Percentiles rank a stretch among this genome's conserved stretches.
Conservation (phyloP, 768 basidiomycete species). For the Exidia glandulosa region DNA sequence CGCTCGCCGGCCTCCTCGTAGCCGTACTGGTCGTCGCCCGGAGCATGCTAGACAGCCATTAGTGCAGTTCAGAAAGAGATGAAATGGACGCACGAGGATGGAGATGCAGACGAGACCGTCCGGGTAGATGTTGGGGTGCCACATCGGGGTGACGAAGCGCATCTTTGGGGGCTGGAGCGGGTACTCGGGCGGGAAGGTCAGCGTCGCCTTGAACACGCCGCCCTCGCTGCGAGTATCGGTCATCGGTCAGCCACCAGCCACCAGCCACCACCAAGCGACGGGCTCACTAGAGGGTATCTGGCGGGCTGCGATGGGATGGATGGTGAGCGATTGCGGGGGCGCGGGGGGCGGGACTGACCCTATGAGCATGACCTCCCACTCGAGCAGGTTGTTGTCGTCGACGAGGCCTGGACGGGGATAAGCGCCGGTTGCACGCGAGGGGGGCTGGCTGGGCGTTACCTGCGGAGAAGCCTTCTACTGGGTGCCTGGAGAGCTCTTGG, state of each 20-base stretch:
- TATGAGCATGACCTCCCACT: slow-evolving; percentile 95
- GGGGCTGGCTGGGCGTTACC: slow-evolving; percentile 33
- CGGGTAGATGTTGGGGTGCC: slow-evolving; percentile 96
- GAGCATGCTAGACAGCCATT: slow-evolving; percentile 57
- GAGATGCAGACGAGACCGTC: slow-evolving; percentile 94
- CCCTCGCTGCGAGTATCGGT: slow-evolving; percentile 58
- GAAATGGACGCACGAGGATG: slow-evolving; percentile 50
- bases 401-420: slow-evolving; percentile 55
- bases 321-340: slow-evolving; percentile 11
- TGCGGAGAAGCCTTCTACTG: slow-evolving; percentile 95
- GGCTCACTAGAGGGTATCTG: slow-evolving; percentile 84
- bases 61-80: slow-evolving; percentile 1
- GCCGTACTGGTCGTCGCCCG: slow-evolving; percentile 89
- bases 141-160: slow-evolving; percentile 90
- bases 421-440: slow-evolving; percentile 8
- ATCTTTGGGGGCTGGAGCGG: slow-evolving; percentile 91
- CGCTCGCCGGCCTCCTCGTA: slow-evolving; percentile 96
- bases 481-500: slow-evolving; percentile 77
- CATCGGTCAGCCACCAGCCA: not conserved
- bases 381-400: slow-evolving; percentile 87
- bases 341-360: slow-evolving; percentile 37
- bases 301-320: slow-evolving; percentile 44
- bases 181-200: slow-evolving; percentile 84
- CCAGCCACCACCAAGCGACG: not conserved
- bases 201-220: slow-evolving; percentile 85